These are phyloP conservation scores for Eucalyptus tenuipes DNA, from an alignment of 345 rosid species.

Conservation along the genomic window DNA sequence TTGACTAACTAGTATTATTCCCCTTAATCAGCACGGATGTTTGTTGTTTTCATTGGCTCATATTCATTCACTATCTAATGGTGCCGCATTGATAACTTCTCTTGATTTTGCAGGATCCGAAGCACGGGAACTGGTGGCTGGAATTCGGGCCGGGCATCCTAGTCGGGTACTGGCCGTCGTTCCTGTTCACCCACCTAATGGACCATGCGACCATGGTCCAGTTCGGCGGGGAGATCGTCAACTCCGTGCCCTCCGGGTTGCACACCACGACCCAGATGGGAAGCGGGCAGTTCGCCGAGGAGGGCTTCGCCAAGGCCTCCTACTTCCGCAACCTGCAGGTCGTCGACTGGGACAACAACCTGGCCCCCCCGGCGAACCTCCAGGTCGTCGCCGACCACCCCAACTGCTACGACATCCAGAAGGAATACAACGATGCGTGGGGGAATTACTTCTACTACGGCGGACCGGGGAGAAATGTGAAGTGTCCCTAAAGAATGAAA, in stretches of 20 bases:
- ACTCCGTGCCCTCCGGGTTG: conserved; percentile 51
- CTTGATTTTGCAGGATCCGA: conserved; percentile 57
- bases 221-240: conserved; percentile 90
- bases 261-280: conserved; percentile 97
- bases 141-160: conserved; percentile 86
- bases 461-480: conserved; percentile 86
- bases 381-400: conserved; percentile 79
- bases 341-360: conserved; percentile 92
- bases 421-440: conserved; percentile 76
- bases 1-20: not conserved
- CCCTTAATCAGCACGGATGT: not conserved
- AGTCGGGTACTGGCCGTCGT: conserved; percentile 94
- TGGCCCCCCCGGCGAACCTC: conserved; percentile 57
- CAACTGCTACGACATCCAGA: conserved; percentile 80
- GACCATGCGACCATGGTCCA: conserved; percentile 93
- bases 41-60: not conserved
- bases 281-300: conserved; percentile 90
- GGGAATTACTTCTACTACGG: conserved; percentile 93
- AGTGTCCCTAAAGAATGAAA: conserved; percentile 43
- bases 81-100: not conserved
- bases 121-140: conserved; percentile 99
- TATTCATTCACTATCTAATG: not conserved
- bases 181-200: conserved; percentile 64
- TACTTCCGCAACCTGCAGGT: conserved; percentile 80
- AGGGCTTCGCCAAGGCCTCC: conserved; percentile 86